Percentiles rank a stretch among this genome's conserved stretches.
These are phyloP conservation scores for Eimeria maxima DNA, from an alignment of 169 alveolate species.

Conservation along the genomic window DNA sequence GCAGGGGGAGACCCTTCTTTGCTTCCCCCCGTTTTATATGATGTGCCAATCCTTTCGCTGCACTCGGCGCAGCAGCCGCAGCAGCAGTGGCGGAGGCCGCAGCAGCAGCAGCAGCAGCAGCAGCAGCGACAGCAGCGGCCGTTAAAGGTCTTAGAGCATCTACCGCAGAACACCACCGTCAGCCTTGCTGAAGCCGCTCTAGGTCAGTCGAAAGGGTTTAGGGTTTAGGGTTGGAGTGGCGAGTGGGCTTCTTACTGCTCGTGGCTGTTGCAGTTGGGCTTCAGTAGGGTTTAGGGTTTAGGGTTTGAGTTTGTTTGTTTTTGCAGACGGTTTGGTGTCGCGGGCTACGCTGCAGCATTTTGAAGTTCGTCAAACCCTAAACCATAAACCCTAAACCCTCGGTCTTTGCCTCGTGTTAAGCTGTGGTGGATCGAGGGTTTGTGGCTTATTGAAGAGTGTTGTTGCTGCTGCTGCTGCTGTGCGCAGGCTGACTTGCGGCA, in stretches of 20 bases:
- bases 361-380: neutral
- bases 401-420: too few relatives aligned
- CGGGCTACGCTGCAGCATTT: constrained; percentile 5
- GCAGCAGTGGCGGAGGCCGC: neutral
- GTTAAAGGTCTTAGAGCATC: neutral
- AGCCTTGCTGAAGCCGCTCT: neutral
- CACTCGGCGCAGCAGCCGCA: too few relatives aligned
- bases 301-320: neutral
- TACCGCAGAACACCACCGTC: neutral
- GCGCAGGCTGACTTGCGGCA: too few relatives aligned
- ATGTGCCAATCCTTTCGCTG: neutral
- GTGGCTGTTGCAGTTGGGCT: neutral
- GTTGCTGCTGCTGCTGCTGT: neutral
- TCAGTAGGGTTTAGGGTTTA: neutral
- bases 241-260: too few relatives aligned
- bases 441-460: neutral
- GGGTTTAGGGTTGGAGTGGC: neutral
- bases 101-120: constrained; percentile 29
- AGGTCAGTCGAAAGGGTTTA: neutral
- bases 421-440: neutral
- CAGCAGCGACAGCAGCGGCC: constrained; percentile 7
- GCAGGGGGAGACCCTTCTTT: constrained; percentile 10
- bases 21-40: neutral
- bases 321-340: neutral
- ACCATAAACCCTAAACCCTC: neutral